phyloP scores from a whole-genome alignment of 2,329 filamentous ascomycete genomes.

The Myriosclerotinia curreyana region DNA sequence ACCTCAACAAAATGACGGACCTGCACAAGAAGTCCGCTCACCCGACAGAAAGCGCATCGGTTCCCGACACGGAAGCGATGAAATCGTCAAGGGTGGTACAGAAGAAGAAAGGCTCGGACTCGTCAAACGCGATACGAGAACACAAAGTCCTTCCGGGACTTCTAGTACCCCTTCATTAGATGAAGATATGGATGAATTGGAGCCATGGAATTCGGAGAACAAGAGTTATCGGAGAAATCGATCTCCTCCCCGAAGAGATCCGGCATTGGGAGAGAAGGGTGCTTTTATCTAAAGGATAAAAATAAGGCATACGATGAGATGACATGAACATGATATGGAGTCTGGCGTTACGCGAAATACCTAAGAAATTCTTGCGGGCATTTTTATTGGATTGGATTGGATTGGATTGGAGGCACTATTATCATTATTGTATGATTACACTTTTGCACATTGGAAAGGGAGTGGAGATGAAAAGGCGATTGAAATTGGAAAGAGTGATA shows the following conservation, averaged over 20 bases:
- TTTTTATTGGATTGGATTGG: slow-evolving; percentile 1
- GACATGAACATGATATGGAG: slow-evolving; percentile 13
- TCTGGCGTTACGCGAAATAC: slow-evolving; percentile 17
- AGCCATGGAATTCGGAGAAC: slow-evolving; percentile 11
- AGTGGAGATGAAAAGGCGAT: not conserved
- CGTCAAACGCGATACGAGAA: slow-evolving; percentile 66
- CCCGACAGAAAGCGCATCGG: slow-evolving; percentile 40
- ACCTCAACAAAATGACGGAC: slow-evolving; percentile 25
- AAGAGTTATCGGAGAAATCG: slow-evolving; percentile 10
- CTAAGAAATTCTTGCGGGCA: slow-evolving; percentile 12
- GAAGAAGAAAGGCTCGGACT: slow-evolving; percentile 82
- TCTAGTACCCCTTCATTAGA: slow-evolving; percentile 28
- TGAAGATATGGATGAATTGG: slow-evolving; percentile 29
- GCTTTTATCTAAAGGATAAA: slow-evolving; percentile 1
- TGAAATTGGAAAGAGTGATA: not conserved
- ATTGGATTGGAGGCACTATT: not conserved
- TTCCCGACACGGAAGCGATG: slow-evolving; percentile 43
- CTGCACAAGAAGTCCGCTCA: slow-evolving; percentile 36
- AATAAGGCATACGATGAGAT: slow-evolving; percentile 3
- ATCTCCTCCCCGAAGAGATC: slow-evolving; percentile 9
- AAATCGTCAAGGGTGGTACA: slow-evolving; percentile 54
- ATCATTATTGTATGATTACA: slow-evolving; percentile 5
- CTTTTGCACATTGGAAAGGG: not conserved
- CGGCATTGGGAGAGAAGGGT: slow-evolving; percentile 6
- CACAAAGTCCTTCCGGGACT: slow-evolving; percentile 21